A percentile compares a stretch with the other conserved stretches of the same genome.
Evolutionary conservation across 2,329 filamentous ascomycete species (phyloP).

Genomic region (Geosmithia putterillii): DNA sequence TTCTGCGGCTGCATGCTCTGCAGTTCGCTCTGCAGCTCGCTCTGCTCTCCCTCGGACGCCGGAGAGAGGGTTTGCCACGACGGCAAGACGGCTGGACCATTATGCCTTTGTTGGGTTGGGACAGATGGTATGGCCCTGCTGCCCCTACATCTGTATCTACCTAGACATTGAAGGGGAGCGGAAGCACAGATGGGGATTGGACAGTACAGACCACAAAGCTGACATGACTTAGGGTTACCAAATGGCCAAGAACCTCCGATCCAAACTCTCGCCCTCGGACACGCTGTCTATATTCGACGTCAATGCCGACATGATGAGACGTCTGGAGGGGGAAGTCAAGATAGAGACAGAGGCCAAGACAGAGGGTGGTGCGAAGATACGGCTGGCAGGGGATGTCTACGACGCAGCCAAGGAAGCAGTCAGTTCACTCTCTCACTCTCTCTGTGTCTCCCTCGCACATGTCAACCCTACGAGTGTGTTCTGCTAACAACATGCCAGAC

Average conservation of each 20-base stretch:
- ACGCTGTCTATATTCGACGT: constrained; percentile 43
- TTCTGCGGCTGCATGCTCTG: neutral
- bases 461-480: too few species aligned
- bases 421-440: constrained; percentile 13
- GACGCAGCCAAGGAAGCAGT: constrained; percentile 41
- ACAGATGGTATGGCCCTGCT: constrained; percentile 37
- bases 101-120: constrained; percentile 50
- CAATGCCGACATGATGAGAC: constrained; percentile 34
- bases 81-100: constrained; percentile 31
- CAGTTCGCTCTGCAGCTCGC: too few species aligned
- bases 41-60: too few species aligned
- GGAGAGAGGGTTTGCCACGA: constrained; percentile 40
- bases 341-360: constrained; percentile 6
- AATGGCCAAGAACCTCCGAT: constrained; percentile 50
- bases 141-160: too few species aligned
- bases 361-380: constrained; percentile 36
- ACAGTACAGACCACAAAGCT: too few species aligned
- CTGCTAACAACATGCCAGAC: constrained; percentile 41
- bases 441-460: constrained; percentile 1
- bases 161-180: too few species aligned
- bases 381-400: constrained; percentile 29
- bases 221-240: constrained; percentile 54
- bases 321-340: constrained; percentile 34
- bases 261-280: constrained; percentile 38
- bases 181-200: too few species aligned